Conservation (phyloP, 495 filamentous ascomycete species). For the Hypoxylon lenormandii region DNA sequence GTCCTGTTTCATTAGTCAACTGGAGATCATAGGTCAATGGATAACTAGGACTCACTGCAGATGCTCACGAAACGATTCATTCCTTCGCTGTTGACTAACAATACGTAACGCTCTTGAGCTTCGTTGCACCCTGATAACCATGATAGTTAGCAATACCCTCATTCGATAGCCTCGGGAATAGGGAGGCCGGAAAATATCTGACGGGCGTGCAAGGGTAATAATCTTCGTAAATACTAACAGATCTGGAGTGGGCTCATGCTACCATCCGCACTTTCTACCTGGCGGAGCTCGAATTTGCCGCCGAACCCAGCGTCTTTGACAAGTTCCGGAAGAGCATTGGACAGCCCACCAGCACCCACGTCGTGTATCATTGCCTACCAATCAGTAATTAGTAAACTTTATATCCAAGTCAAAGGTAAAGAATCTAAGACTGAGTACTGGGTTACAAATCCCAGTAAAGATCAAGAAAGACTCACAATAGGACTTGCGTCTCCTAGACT, state of each 20-base stretch:
- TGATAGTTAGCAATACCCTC: conserved; percentile 3
- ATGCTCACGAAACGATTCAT: conserved; percentile 88
- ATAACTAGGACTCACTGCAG: conserved; percentile 63
- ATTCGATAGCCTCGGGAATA: neutral
- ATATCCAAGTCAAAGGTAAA: neutral
- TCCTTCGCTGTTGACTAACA: conserved; percentile 80
- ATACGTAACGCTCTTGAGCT: conserved; percentile 93
- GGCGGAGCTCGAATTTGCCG: conserved; percentile 88
- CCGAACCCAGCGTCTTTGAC: conserved; percentile 91
- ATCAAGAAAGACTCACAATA: conserved; percentile 60
- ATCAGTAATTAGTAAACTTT: conserved; percentile 1
- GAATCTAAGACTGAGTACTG: neutral
- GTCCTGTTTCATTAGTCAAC: conserved; percentile 49
- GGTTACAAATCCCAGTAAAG: neutral
- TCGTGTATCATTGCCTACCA: conserved; percentile 86
- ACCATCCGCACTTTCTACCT: conserved; percentile 85
- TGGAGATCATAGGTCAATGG: conserved; percentile 39
- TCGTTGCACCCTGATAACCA: conserved; percentile 73
- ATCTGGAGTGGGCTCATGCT: conserved; percentile 60
- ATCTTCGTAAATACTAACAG: conserved; percentile 62
- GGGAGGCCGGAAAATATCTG: neutral
- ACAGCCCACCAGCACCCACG: conserved; percentile 93
- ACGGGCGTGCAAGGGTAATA: neutral
- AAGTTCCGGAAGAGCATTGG: conserved; percentile 91
- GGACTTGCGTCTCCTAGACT: conserved; percentile 85